Conservation (phyloP, 1,284 basidiomycete genomes). For the Trametes sp. region DNA sequence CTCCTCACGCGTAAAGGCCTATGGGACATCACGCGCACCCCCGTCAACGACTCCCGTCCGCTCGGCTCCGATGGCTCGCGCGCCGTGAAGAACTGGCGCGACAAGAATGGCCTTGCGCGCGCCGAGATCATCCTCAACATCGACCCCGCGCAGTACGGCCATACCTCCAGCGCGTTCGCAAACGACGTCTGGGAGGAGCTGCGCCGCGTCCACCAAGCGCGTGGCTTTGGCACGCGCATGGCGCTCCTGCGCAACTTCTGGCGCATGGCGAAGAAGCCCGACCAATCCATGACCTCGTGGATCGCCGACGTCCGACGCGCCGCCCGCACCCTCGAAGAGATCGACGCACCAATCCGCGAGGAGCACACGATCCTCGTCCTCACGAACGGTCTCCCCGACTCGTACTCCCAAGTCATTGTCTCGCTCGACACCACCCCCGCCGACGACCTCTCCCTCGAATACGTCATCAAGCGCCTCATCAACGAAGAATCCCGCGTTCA, state of each 20-base stretch:
- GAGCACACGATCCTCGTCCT: constrained; percentile 44
- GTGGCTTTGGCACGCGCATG: constrained; percentile 42
- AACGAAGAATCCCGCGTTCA: background rate
- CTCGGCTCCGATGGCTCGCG: background rate
- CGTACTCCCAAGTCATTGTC: constrained; percentile 42
- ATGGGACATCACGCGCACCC: background rate
- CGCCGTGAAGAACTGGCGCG: background rate
- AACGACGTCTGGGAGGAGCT: constrained; percentile 42
- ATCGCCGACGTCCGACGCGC: constrained; percentile 28
- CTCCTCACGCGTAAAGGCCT: background rate
- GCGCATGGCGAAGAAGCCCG: constrained; percentile 30
- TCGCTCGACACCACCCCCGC: constrained; percentile 25
- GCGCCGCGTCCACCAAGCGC: constrained; percentile 40
- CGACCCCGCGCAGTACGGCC: background rate
- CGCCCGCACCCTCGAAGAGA: constrained; percentile 12
- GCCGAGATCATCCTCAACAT: background rate
- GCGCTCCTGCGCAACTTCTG: constrained; percentile 38
- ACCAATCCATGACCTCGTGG: constrained; percentile 41
- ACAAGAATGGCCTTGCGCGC: background rate
- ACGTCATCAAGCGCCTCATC: background rate
- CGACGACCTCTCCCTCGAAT: background rate
- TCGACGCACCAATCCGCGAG: constrained; percentile 37
- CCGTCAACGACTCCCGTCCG: background rate
- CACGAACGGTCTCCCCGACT: constrained; percentile 41
- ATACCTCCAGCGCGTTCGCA: constrained; percentile 21